A percentile compares a stretch with the other conserved stretches of the same genome.
phyloP scores from a whole-genome alignment of 73 alveolate genomes.

The Tetrahymena thermophila region DNA sequence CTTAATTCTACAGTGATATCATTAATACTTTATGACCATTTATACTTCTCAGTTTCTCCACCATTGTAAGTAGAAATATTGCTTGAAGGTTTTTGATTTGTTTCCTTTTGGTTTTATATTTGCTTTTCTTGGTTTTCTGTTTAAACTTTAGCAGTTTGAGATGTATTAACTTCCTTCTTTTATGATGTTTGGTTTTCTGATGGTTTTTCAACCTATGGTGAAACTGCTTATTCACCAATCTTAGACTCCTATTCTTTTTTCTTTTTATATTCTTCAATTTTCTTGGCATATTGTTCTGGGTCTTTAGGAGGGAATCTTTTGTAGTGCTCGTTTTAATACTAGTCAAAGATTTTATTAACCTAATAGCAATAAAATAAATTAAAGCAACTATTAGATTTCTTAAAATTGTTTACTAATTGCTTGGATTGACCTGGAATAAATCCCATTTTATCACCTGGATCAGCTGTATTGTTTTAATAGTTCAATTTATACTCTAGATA shows the following conservation, averaged over 20 bases:
- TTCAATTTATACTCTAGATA: neutral
- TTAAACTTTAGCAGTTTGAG: constrained; percentile 41
- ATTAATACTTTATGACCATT: constrained; percentile 91
- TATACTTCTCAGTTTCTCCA: constrained; percentile 89
- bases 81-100: constrained; percentile 46
- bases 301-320: constrained; percentile 88
- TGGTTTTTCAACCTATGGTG: neutral
- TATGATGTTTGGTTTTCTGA: neutral
- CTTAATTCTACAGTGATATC: constrained; percentile 85
- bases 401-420: constrained; percentile 58
- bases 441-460: constrained; percentile 98
- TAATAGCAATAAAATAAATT: constrained; percentile 34
- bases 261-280: constrained; percentile 53
- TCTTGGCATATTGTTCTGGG: constrained; percentile 68
- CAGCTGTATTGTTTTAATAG: constrained; percentile 44
- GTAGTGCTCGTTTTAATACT: constrained; percentile 87
- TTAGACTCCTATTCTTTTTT: constrained; percentile 54
- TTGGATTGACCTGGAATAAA: constrained; percentile 95
- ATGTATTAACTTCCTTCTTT: neutral
- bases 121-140: constrained; percentile 30
- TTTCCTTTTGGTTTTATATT: constrained; percentile 42
- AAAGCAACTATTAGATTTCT: neutral
- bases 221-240: neutral
- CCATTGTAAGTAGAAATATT: constrained; percentile 93
- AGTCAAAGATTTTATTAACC: constrained; percentile 61